Evolutionary conservation across 352 stramenopile genomes (phyloP).

Genomic region (Pythium folliculosum): DNA sequence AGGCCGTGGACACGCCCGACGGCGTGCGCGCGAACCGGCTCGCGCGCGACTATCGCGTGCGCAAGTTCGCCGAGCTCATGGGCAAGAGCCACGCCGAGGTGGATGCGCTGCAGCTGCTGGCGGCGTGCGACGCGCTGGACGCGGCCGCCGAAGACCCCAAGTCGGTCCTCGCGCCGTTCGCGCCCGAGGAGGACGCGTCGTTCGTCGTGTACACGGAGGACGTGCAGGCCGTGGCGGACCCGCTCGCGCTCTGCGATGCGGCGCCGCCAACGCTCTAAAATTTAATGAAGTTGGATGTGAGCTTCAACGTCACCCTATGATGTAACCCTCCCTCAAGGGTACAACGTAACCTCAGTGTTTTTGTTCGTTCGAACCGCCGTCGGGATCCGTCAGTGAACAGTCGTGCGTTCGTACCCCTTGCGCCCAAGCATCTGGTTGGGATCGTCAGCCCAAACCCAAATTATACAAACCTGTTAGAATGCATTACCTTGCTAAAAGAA

Average conservation of each 20-base stretch:
- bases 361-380: not conserved
- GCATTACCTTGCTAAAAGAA: no score
- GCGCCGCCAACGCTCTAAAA: no score
- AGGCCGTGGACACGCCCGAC: conserved; percentile 31
- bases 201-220: conserved; percentile 14
- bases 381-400: not conserved
- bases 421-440: not conserved
- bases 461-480: not conserved
- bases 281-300: no score
- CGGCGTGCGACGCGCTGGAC: conserved; percentile 34
- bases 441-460: not conserved
- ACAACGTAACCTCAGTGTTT: not conserved
- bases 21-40: conserved; percentile 42
- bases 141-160: not conserved
- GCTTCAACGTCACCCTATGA: no score
- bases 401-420: not conserved
- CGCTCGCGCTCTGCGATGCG: conserved; percentile 1
- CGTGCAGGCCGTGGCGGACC: conserved; percentile 11
- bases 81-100: conserved; percentile 37
- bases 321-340: not conserved
- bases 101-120: conserved; percentile 40
- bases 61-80: conserved; percentile 61
- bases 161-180: conserved; percentile 5
- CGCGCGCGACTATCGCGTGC: conserved; percentile 49
- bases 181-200: conserved; percentile 7